Percentiles rank a stretch among this genome's conserved stretches.
Conservation (phyloP, 139 green algal species). For the Micractinium sp. region DNA sequence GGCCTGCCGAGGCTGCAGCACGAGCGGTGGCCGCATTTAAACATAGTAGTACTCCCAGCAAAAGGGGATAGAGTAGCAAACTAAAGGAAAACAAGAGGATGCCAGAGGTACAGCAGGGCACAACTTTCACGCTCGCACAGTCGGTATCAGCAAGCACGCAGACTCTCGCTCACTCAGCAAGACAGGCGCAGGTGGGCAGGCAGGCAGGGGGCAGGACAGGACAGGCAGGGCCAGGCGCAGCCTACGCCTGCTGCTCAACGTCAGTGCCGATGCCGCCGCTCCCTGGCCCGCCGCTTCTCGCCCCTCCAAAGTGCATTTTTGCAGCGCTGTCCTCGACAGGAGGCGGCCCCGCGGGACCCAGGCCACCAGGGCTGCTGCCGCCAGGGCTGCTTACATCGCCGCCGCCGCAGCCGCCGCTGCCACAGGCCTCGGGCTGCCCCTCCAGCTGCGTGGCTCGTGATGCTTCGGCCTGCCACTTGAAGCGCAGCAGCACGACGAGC, state of each 20-base stretch:
- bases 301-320: not conserved
- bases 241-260: not conserved
- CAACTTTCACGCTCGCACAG: too few relatives aligned
- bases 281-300: not conserved
- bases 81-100: not conserved
- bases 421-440: not conserved
- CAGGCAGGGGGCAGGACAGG: not conserved
- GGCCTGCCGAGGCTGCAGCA: too few relatives aligned
- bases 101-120: too few relatives aligned
- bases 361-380: not conserved
- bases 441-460: not conserved
- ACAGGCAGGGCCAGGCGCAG: not conserved
- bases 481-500: not conserved
- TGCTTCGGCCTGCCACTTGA: conserved; percentile 26
- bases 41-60: too few relatives aligned
- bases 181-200: not conserved
- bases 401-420: too few relatives aligned
- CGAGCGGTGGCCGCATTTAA: too few relatives aligned
- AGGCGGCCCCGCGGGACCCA: not conserved
- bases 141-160: too few relatives aligned
- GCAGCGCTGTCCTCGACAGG: not conserved
- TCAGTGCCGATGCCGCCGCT: not conserved
- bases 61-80: not conserved
- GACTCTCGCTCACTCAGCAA: not conserved
- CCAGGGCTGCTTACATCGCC: not conserved